Percentiles rank a stretch among this genome's conserved stretches.
These are phyloP conservation scores for Tetrastigma voinierianum DNA, from an alignment of 164 flowering plant species.

Conservation along the genomic window DNA sequence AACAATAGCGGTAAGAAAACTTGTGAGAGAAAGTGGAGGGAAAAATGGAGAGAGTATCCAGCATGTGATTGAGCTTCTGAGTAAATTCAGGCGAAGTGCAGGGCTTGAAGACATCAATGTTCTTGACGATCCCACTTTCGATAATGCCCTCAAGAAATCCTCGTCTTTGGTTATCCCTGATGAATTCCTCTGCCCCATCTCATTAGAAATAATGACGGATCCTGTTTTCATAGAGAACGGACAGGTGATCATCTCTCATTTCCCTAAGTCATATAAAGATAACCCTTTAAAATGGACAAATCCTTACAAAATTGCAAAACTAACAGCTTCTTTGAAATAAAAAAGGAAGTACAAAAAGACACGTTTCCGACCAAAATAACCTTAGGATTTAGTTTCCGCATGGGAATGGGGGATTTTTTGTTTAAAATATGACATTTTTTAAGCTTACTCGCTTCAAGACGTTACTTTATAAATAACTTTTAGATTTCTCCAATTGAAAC, in stretches of 20 bases:
- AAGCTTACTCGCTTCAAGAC: too few relatives aligned
- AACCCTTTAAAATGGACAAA: too few relatives aligned
- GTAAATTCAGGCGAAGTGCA: slow-evolving; percentile 52
- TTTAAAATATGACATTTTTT: too few relatives aligned
- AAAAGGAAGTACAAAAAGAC: too few relatives aligned
- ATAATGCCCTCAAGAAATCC: slow-evolving; percentile 35
- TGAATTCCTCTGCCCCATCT: slow-evolving; percentile 77
- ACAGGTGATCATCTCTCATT: slow-evolving; percentile 44
- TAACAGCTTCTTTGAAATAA: too few relatives aligned
- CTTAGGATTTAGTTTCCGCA: too few relatives aligned
- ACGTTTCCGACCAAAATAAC: too few relatives aligned
- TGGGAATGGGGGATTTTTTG: too few relatives aligned
- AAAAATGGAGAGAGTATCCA: slow-evolving; percentile 42
- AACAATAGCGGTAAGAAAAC: slow-evolving; percentile 51
- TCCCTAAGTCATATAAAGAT: neutral
- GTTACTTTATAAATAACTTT: too few relatives aligned
- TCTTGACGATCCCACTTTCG: slow-evolving; percentile 33
- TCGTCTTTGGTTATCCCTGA: slow-evolving; percentile 51
- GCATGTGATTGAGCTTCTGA: slow-evolving; percentile 51
- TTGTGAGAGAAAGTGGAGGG: slow-evolving; percentile 43
- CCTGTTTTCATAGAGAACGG: slow-evolving; percentile 81
- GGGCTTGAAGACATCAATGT: slow-evolving; percentile 46
- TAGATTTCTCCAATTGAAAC: too few relatives aligned
- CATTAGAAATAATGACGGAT: slow-evolving; percentile 76
- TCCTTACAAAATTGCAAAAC: too few relatives aligned